Conservation (phyloP, 1,139 yeast genomes). For the Yamadazyma sp. region DNA sequence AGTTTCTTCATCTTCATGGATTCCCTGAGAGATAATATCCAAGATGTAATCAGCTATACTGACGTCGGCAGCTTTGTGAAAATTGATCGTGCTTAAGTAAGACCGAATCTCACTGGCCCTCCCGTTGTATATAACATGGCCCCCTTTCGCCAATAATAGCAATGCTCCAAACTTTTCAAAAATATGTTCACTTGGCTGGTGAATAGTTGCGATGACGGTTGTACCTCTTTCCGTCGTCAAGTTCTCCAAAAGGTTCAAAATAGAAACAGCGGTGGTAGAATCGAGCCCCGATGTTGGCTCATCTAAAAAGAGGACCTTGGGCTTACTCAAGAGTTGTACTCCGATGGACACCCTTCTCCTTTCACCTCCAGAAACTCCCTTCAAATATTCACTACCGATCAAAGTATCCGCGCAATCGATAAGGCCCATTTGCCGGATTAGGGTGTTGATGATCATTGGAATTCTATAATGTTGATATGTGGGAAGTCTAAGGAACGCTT, state of each 20-base stretch:
- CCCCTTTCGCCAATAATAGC: conserved; percentile 70
- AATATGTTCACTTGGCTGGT: conserved; percentile 76
- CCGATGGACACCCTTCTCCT: conserved; percentile 82
- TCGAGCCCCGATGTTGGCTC: conserved; percentile 92
- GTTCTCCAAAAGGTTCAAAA: conserved; percentile 57
- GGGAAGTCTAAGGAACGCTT: conserved; percentile 66
- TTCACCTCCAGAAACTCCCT: conserved; percentile 88
- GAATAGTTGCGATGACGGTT: conserved; percentile 77
- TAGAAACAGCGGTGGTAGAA: conserved; percentile 71
- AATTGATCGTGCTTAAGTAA: conserved; percentile 48
- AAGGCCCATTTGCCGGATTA: conserved; percentile 68
- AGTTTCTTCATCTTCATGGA: conserved; percentile 31
- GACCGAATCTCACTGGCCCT: conserved; percentile 37
- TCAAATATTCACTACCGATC: conserved; percentile 69
- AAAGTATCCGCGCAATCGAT: conserved; percentile 76
- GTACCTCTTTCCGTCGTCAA: conserved; percentile 60
- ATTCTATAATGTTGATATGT: conserved; percentile 31
- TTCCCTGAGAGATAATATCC: conserved; percentile 61
- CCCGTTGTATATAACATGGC: conserved; percentile 66
- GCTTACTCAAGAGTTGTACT: conserved; percentile 69
- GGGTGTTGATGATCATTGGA: conserved; percentile 43
- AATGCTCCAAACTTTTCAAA: conserved; percentile 65
- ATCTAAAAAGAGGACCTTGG: conserved; percentile 71
- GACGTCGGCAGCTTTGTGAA: conserved; percentile 54
- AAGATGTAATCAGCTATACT: conserved; percentile 75